These are phyloP conservation scores for Epichloe amarillans DNA, from an alignment of 2,329 filamentous ascomycete species.

Conservation along the genomic window DNA sequence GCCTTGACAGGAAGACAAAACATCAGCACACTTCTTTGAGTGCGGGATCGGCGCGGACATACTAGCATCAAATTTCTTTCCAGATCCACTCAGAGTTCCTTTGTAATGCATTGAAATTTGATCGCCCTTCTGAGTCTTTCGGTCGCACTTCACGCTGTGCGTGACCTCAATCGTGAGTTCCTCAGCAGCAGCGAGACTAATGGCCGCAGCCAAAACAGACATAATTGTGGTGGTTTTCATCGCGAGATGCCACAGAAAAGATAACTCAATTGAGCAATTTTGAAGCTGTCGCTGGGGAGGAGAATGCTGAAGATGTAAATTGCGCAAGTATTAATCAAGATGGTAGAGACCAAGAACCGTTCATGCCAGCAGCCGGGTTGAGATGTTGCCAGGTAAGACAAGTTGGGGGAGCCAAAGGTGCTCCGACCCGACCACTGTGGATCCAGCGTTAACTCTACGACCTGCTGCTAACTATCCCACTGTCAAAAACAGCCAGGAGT, in stretches of 20 bases:
- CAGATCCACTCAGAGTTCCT: slow-evolving; percentile 62
- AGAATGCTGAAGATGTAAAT: no score
- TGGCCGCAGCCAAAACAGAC: slow-evolving; percentile 37
- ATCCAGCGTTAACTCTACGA: no score
- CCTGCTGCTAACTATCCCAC: no score
- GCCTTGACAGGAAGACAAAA: slow-evolving; percentile 19
- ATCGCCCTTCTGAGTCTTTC: slow-evolving; percentile 66
- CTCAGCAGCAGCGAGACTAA: slow-evolving; percentile 36
- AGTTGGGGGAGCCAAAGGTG: no score
- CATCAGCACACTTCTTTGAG: background rate
- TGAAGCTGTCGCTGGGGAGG: no score
- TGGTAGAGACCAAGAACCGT: no score
- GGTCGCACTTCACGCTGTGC: slow-evolving; percentile 60
- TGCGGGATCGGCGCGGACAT: slow-evolving; percentile 9
- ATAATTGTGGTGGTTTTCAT: slow-evolving; percentile 39
- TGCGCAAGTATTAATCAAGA: no score
- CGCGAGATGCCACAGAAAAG: slow-evolving; percentile 11
- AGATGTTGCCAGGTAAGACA: no score
- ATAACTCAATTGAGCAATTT: no score
- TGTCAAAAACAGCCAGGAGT: no score
- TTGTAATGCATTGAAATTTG: slow-evolving; percentile 77
- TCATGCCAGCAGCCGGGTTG: no score
- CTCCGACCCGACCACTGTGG: no score
- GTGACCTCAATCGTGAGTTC: slow-evolving; percentile 70
- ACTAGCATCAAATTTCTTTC: slow-evolving; percentile 72